Percentiles rank a stretch among this genome's conserved stretches.
phyloP scores from a whole-genome alignment of 345 rosid genomes.

The Cardamine occulta region DNA sequence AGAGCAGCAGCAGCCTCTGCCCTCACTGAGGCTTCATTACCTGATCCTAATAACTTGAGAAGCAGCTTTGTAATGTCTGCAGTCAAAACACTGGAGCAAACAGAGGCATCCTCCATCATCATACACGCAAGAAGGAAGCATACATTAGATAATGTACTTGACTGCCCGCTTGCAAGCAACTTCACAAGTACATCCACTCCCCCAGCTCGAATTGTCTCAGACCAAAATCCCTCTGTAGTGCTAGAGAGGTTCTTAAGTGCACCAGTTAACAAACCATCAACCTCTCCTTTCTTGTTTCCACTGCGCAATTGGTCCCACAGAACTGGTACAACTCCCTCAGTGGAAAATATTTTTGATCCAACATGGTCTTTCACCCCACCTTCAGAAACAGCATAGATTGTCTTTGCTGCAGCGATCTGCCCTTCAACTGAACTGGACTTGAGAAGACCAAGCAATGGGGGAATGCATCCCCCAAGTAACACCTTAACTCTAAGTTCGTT shows the following conservation, averaged over 20 bases:
- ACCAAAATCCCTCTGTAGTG: slow-evolving; percentile 97
- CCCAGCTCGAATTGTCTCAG: slow-evolving; percentile 87
- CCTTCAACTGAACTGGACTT: slow-evolving; percentile 94
- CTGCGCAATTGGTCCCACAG: slow-evolving; percentile 83
- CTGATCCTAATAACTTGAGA: slow-evolving; percentile 87
- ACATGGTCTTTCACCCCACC: slow-evolving; percentile 96
- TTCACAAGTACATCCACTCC: slow-evolving; percentile 97
- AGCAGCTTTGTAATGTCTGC: slow-evolving; percentile 92
- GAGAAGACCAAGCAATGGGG: slow-evolving; percentile 98
- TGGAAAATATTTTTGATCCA: slow-evolving; percentile 98
- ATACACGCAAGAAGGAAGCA: slow-evolving; percentile 97
- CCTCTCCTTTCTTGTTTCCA: slow-evolving; percentile 84
- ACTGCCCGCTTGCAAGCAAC: slow-evolving; percentile 79
- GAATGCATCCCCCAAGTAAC: slow-evolving; percentile 99
- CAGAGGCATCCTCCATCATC: slow-evolving; percentile 95
- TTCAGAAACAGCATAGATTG: slow-evolving; percentile 95
- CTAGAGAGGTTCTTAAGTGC: slow-evolving; percentile 88
- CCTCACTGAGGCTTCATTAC: slow-evolving; percentile 94
- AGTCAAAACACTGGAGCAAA: slow-evolving; percentile 82
- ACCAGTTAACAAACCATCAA: slow-evolving; percentile 91
- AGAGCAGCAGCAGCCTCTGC: slow-evolving; percentile 99
- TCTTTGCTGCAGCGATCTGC: slow-evolving; percentile 97
- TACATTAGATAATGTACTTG: slow-evolving; percentile 86
- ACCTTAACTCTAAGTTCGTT: slow-evolving; percentile 97
- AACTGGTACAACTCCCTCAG: slow-evolving; percentile 98